A percentile compares a stretch with the other conserved stretches of the same genome.
Conservation (phyloP, 2,329 filamentous ascomycete species). For the Colletotrichum sp. region DNA sequence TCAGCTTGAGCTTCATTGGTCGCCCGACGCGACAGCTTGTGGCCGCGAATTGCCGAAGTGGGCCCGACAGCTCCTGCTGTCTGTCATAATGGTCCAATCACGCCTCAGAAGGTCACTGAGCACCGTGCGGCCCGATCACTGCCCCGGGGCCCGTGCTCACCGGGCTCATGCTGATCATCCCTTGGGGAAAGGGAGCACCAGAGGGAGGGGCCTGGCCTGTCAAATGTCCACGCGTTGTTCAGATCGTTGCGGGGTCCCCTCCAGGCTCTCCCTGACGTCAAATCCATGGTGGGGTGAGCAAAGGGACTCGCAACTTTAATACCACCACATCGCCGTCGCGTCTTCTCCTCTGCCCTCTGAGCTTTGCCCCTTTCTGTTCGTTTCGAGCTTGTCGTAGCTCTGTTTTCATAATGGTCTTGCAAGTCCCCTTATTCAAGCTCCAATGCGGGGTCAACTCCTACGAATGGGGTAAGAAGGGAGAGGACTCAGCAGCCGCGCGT, state of each 20-base stretch:
- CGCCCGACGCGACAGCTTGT: neutral
- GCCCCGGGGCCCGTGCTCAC: constrained; percentile 9
- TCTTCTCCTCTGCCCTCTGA: neutral
- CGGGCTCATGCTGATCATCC: neutral
- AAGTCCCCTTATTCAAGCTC: constrained; percentile 83
- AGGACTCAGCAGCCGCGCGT: constrained; percentile 84
- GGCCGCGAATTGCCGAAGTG: neutral
- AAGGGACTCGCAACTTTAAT: neutral
- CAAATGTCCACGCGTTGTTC: neutral
- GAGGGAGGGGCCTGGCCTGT: neutral
- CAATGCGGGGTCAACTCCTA: constrained; percentile 97
- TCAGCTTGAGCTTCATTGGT: constrained; percentile 3
- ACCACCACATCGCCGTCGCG: neutral
- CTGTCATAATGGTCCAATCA: neutral
- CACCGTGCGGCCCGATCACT: constrained; percentile 15
- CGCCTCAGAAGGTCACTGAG: neutral
- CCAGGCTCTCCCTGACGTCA: constrained; percentile 20
- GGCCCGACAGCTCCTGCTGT: neutral
- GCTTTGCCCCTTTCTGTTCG: neutral
- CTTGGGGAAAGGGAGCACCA: neutral
- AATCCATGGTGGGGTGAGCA: constrained; percentile 18
- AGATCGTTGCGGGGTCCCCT: constrained; percentile 10
- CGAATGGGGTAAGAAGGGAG: constrained; percentile 96
- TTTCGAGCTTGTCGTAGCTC: neutral
- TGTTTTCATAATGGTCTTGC: constrained; percentile 49